Evolutionary conservation across 495 filamentous ascomycete genomes (phyloP).

Genomic region (Daldinia vernicosa): DNA sequence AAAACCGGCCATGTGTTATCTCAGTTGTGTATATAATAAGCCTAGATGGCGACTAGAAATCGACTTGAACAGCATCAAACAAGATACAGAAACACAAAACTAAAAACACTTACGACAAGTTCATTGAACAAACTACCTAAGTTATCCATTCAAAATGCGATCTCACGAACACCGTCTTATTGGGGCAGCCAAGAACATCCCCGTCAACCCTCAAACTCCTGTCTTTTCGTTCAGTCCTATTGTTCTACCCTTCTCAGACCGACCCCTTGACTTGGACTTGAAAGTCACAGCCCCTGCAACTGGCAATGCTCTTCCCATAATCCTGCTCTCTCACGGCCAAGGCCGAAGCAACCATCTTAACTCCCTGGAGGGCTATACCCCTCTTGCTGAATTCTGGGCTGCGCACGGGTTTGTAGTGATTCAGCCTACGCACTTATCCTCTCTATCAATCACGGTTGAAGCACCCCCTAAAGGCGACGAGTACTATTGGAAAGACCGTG

Average conservation of each 20-base stretch:
- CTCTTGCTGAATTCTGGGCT: constrained; percentile 57
- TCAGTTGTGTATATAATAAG: constrained; percentile 15
- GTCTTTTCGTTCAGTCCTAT: constrained; percentile 54
- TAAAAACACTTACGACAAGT: background rate
- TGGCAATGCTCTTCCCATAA: constrained; percentile 51
- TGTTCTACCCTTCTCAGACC: constrained; percentile 44
- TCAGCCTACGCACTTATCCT: constrained; percentile 58
- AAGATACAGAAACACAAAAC: background rate
- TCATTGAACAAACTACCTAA: background rate
- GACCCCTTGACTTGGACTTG: constrained; percentile 46
- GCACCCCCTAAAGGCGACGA: constrained; percentile 34
- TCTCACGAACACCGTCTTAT: constrained; percentile 48
- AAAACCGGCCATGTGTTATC: background rate
- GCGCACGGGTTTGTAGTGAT: constrained; percentile 58
- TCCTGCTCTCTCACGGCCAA: constrained; percentile 56
- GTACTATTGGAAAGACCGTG: constrained; percentile 49
- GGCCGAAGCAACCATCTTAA: constrained; percentile 54
- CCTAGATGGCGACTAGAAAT: background rate
- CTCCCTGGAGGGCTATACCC: constrained; percentile 56
- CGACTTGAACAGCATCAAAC: constrained; percentile 8
- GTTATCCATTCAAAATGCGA: constrained; percentile 34
- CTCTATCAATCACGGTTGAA: constrained; percentile 44
- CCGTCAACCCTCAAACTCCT: constrained; percentile 43
- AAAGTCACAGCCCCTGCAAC: constrained; percentile 47
- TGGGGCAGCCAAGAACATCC: constrained; percentile 52